These are phyloP conservation scores for Neurospora sp. DNA, from an alignment of 495 filamentous ascomycete species.

Conservation along the genomic window DNA sequence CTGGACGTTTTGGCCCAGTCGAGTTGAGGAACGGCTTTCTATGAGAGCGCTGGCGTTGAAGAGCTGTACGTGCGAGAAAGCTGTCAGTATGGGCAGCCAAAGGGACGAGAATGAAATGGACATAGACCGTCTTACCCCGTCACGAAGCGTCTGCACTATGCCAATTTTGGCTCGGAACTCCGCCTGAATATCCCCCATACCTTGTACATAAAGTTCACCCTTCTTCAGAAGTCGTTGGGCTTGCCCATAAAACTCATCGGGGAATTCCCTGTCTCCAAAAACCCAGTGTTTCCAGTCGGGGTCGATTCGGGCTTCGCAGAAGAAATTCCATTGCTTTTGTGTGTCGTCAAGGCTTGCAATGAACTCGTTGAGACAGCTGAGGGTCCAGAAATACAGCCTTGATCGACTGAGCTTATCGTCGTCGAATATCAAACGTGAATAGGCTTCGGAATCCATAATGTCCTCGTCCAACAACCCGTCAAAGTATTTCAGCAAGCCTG, in stretches of 20 bases:
- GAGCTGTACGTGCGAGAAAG: background rate
- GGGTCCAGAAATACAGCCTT: background rate
- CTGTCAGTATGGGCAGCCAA: background rate
- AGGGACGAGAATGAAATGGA: no score
- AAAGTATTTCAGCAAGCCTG: no score
- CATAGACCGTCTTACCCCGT: background rate
- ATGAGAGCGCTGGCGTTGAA: slow-evolving; percentile 19
- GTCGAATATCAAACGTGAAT: background rate
- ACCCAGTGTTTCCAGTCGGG: no score
- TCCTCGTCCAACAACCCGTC: background rate
- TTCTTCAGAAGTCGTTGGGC: no score
- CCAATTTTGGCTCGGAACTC: background rate
- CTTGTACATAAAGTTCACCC: background rate
- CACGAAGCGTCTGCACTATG: background rate
- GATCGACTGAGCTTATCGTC: background rate
- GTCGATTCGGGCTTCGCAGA: background rate
- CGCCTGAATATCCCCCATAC: background rate
- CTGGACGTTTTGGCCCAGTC: slow-evolving; percentile 27
- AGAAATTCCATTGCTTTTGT: background rate
- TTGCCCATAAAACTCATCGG: no score
- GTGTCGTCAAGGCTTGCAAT: background rate
- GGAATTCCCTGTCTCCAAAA: no score
- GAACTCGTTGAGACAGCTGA: background rate
- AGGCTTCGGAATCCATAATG: background rate
- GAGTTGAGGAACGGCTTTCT: slow-evolving; percentile 25